Percentiles rank a stretch among this genome's conserved stretches.
phyloP scores from a whole-genome alignment of 345 rosid species.

The Carallia brachiata region DNA sequence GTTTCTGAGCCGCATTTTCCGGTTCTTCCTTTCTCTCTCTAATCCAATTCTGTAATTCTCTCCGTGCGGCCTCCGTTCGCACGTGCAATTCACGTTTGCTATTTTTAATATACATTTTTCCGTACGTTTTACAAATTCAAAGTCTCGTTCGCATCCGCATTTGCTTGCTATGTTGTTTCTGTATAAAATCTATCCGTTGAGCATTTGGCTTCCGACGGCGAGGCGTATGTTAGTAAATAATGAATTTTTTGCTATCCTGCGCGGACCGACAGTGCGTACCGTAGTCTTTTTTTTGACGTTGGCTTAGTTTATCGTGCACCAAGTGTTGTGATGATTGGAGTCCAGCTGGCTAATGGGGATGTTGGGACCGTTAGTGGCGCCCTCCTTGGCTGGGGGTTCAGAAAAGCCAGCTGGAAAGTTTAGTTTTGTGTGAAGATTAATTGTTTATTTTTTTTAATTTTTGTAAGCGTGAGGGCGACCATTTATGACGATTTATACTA shows the following conservation, averaged over 20 bases:
- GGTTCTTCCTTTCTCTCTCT: neutral
- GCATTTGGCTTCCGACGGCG: no score
- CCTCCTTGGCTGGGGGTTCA: conserved; percentile 25
- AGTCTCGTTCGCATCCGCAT: no score
- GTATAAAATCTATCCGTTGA: no score
- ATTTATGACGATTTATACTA: no score
- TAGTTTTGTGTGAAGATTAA: neutral
- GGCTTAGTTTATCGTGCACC: conserved; percentile 20
- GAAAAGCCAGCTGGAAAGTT: conserved; percentile 50
- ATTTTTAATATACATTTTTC: no score
- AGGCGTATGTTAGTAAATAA: conserved; percentile 24
- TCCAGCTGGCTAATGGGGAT: conserved; percentile 54
- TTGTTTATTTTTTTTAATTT: no score
- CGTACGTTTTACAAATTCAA: no score
- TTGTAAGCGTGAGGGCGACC: no score
- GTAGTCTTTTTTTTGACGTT: neutral
- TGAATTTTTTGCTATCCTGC: conserved; percentile 13
- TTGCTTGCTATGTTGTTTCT: no score
- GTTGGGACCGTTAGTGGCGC: conserved; percentile 45
- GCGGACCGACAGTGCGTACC: neutral
- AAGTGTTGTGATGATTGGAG: conserved; percentile 29
- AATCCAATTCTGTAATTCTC: no score
- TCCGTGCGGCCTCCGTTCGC: neutral
- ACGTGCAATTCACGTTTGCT: neutral
- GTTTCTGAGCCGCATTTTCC: conserved; percentile 37